Evolutionary conservation across 2,329 filamentous ascomycete genomes (phyloP).

Genomic region (Botryotinia convoluta): DNA sequence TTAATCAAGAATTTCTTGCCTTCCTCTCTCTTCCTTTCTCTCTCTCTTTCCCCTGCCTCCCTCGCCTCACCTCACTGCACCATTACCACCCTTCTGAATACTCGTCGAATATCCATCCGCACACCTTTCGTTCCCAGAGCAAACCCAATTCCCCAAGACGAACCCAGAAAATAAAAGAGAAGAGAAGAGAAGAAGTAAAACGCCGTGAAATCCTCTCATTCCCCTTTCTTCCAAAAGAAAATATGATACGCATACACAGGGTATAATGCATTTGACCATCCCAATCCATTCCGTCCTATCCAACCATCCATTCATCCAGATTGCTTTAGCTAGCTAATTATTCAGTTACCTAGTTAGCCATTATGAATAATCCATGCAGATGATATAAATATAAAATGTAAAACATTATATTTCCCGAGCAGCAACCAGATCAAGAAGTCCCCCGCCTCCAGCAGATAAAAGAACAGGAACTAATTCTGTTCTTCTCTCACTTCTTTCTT

Average conservation of each 20-base stretch:
- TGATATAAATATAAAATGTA: background rate
- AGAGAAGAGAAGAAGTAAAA: background rate
- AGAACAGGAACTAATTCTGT: background rate
- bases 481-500: background rate
- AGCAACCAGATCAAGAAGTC: background rate
- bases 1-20: background rate
- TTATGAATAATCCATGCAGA: background rate
- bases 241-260: constrained; percentile 4
- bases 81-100: background rate
- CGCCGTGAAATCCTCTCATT: background rate
- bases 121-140: background rate
- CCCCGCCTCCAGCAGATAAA: background rate
- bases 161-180: background rate
- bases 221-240: background rate
- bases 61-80: background rate
- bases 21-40: background rate
- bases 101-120: background rate
- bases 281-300: background rate
- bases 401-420: background rate
- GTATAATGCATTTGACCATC: constrained; percentile 9
- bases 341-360: background rate
- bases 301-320: background rate
- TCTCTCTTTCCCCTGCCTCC: too few species aligned
- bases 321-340: background rate
- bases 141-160: background rate